Evolutionary conservation across 2,329 filamentous ascomycete genomes (phyloP), one percentile per base, ranked within the genome.

Genomic region (Trichoderma asperellum): DNA sequence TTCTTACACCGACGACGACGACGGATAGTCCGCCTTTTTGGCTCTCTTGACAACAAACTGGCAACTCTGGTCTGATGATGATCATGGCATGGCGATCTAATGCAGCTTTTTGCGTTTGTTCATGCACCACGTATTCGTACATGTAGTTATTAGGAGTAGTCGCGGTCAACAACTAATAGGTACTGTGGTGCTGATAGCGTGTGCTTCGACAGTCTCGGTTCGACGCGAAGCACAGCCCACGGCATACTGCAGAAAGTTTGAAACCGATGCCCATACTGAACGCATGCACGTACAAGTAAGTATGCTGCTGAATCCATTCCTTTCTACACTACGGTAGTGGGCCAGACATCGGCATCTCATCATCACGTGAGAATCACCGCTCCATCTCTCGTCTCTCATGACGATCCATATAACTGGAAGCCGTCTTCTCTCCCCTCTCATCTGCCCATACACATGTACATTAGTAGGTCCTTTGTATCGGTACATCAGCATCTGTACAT

Each of bases 81-180:
- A 4, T 8, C 3, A 21, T 21, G 35, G 62, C 53, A 57, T 57
- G 63, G 40, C 55, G 40, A 59, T 67, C 63, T 24, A 67, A 67
- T 58, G 63, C 63, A 58, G 52, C 37, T 55, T 37, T 40, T 47
- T 24, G 5, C 49, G 32, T 55, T 52, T 53, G 5, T 59, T 59
- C 32, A 66, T 58, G 55, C 40, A 37, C 11, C 27, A n/a, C 24
- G 35, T 29, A 18, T 24, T 37, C 24, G 24, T 63, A 40, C 62
- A n/a, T 27, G 34, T 40, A n/a, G 40, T 16, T 10, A 7, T 10
- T 43, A n/a, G 18, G 18, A 43, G 18, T 8, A 43, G 40, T 32
- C 5, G 32, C 32, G 32, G 32, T 32, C 37, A 40, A 40, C 37
- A 16, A 18, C 12, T 37, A 24, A 3, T 24, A 24, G 24, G 24